A percentile compares a stretch with the other conserved stretches of the same genome.
These are phyloP conservation scores for Pichia sp. DNA, from an alignment of 1,139 yeast species.

Conservation along the genomic window DNA sequence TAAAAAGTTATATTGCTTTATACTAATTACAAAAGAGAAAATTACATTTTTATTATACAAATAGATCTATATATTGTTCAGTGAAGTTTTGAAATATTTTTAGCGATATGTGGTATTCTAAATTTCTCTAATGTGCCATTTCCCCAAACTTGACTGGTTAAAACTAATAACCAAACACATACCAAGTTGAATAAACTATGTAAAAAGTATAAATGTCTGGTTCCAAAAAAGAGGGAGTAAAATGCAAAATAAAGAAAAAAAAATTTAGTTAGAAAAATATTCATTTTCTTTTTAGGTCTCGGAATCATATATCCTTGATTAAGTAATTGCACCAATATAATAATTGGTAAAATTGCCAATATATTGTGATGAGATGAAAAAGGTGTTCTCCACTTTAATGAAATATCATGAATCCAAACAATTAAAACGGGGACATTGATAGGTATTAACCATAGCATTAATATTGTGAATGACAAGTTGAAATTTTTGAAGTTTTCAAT, in stretches of 20 bases:
- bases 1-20: constrained; percentile 24
- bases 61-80: background rate
- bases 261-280: constrained; percentile 29
- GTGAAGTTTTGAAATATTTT: constrained; percentile 17
- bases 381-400: constrained; percentile 67
- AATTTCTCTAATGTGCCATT: constrained; percentile 17
- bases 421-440: constrained; percentile 62
- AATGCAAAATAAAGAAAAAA: constrained; percentile 42
- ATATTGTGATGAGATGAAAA: constrained; percentile 73
- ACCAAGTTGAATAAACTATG: constrained; percentile 59
- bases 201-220: constrained; percentile 64
- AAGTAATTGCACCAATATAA: constrained; percentile 45
- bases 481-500: constrained; percentile 37
- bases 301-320: constrained; percentile 31
- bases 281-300: constrained; percentile 24
- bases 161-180: constrained; percentile 29
- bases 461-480: constrained; percentile 47
- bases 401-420: constrained; percentile 64
- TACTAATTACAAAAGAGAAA: background rate
- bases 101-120: constrained; percentile 11
- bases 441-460: constrained; percentile 65
- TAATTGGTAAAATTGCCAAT: constrained; percentile 58
- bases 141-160: constrained; percentile 24
- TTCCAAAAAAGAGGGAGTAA: constrained; percentile 58
- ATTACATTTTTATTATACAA: background rate